phyloP scores from a whole-genome alignment of 305 asterid species.

The Fraxinus dipetala region DNA sequence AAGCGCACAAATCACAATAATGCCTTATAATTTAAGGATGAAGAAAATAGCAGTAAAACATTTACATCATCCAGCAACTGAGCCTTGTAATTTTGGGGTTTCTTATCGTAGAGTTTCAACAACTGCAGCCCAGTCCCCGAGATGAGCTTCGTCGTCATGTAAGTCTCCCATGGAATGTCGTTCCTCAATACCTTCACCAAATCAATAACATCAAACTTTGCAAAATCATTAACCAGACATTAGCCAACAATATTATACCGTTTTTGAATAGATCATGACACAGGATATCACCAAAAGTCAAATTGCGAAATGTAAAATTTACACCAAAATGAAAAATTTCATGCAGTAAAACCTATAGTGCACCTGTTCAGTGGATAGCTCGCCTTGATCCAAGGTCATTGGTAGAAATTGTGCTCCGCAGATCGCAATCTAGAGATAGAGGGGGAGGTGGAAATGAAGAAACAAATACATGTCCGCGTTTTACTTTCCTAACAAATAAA shows the following conservation, averaged over 20 bases:
- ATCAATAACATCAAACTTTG: neutral
- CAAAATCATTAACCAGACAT: neutral
- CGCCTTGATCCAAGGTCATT: constrained; percentile 57
- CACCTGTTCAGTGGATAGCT: constrained; percentile 72
- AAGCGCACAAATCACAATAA: neutral
- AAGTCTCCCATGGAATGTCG: constrained; percentile 95
- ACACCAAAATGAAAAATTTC: neutral
- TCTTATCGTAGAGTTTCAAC: constrained; percentile 83
- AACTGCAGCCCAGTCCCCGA: constrained; percentile 82
- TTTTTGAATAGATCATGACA: neutral
- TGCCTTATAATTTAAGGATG: neutral
- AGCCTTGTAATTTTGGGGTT: constrained; percentile 65
- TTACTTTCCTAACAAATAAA: neutral
- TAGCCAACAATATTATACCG: neutral
- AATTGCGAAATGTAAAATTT: neutral
- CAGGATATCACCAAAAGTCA: neutral
- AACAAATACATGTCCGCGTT: neutral
- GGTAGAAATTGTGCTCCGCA: neutral
- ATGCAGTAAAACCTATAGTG: neutral
- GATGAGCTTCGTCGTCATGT: constrained; percentile 80
- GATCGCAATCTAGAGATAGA: constrained; percentile 47
- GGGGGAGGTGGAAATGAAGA: neutral
- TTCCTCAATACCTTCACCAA: constrained; percentile 69
- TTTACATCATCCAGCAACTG: constrained; percentile 79
- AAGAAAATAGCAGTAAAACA: constrained; percentile 16